Conservation (phyloP, 2,329 filamentous ascomycete genomes). For the Sporothrix dimorphospora region DNA sequence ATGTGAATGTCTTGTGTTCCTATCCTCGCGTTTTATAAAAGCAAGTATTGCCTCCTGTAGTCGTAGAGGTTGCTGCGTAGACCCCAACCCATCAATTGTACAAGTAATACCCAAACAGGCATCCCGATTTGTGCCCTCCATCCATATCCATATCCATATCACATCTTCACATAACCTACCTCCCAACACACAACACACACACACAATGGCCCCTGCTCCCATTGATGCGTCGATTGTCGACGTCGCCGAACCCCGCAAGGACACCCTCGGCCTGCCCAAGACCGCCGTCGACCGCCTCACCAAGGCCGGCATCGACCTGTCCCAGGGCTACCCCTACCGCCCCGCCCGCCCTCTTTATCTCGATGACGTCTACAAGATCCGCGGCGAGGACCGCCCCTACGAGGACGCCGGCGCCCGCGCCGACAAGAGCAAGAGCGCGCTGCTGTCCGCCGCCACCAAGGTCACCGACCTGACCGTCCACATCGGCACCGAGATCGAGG, state of each 20-base stretch:
- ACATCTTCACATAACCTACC: not conserved
- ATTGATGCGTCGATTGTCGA: conserved; percentile 67
- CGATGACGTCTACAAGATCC: conserved; percentile 69
- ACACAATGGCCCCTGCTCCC: conserved; percentile 56
- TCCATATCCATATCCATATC: not conserved
- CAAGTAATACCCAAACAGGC: not conserved
- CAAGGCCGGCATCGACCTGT: conserved; percentile 71
- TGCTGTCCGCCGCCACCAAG: conserved; percentile 64
- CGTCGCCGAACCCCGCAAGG: conserved; percentile 63
- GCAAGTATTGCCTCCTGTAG: not conserved
- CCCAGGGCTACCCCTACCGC: conserved; percentile 71
- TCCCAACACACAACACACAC: not conserved
- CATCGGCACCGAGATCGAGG: conserved; percentile 67
- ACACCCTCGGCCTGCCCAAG: conserved; percentile 64
- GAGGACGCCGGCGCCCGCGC: conserved; percentile 66
- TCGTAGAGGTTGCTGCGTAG: not conserved
- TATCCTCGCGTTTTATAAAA: not conserved
- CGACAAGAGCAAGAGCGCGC: conserved; percentile 63
- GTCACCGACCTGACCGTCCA: conserved; percentile 64
- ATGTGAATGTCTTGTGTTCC: not conserved
- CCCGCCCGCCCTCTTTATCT: conserved; percentile 68
- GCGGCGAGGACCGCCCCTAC: conserved; percentile 58
- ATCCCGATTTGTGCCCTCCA: not conserved
- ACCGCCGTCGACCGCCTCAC: conserved; percentile 61
- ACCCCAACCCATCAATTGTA: not conserved